A percentile compares a stretch with the other conserved stretches of the same genome.
These are phyloP conservation scores for Didymella lethalis DNA, from an alignment of 2,329 filamentous ascomycete species.

Conservation along the genomic window DNA sequence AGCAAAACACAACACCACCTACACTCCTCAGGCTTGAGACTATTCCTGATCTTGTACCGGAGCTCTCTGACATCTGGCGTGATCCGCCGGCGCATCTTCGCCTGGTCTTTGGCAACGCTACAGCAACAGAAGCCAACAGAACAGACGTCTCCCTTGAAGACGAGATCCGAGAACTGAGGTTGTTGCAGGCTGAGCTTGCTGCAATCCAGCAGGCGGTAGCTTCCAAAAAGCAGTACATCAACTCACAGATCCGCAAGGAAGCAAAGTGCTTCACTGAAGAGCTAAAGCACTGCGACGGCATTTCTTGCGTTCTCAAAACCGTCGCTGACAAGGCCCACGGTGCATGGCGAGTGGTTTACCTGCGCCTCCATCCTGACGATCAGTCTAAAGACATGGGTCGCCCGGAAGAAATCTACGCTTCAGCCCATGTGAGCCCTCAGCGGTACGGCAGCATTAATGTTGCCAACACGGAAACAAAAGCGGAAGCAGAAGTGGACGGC, in stretches of 20 bases:
- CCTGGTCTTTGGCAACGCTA: slow-evolving; percentile 31
- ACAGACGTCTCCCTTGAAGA: slow-evolving; percentile 41
- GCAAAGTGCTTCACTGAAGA: slow-evolving; percentile 49
- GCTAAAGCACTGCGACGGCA: slow-evolving; percentile 53
- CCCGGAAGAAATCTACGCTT: slow-evolving; percentile 34
- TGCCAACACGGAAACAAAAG: slow-evolving; percentile 25
- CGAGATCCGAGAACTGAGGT: slow-evolving; percentile 52
- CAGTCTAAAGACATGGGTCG: slow-evolving; percentile 37
- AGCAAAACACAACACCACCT: slow-evolving; percentile 47
- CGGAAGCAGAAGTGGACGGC: slow-evolving; percentile 1
- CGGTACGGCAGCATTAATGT: slow-evolving; percentile 28
- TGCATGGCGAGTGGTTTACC: slow-evolving; percentile 42
- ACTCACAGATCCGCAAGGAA: slow-evolving; percentile 41
- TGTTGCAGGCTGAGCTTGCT: slow-evolving; percentile 50
- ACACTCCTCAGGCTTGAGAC: slow-evolving; percentile 48
- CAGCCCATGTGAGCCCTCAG: slow-evolving; percentile 30
- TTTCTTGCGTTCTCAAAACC: slow-evolving; percentile 54
- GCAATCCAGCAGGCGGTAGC: slow-evolving; percentile 49
- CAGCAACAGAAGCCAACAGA: slow-evolving; percentile 12
- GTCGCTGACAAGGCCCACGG: slow-evolving; percentile 49
- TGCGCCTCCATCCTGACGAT: slow-evolving; percentile 39
- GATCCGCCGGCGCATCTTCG: slow-evolving; percentile 48
- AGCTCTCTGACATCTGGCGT: slow-evolving; percentile 48
- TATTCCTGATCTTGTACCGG: slow-evolving; percentile 40
- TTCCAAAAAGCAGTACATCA: slow-evolving; percentile 48